These are phyloP conservation scores for Ogataea saltuana DNA, from an alignment of 805 yeast genomes.

Conservation along the genomic window DNA sequence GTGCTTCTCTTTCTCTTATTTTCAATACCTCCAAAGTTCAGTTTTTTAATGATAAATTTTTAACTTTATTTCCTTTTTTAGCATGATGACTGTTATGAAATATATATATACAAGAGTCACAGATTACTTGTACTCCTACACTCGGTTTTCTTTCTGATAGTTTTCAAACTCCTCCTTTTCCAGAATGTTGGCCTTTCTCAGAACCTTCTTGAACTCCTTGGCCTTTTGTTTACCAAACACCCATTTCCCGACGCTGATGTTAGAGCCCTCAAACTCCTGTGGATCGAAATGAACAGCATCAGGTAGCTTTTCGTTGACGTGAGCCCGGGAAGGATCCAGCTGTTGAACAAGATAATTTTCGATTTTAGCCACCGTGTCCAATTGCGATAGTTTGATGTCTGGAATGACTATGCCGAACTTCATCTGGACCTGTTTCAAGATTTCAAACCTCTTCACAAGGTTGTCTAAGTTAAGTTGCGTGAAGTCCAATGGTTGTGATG, in stretches of 20 bases:
- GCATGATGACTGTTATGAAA: conserved; percentile 3
- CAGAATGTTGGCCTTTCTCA: conserved; percentile 31
- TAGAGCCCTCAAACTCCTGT: conserved; percentile 57
- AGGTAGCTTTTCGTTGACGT: conserved; percentile 61
- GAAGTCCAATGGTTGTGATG: not conserved
- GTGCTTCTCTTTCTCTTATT: not conserved
- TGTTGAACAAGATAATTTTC: conserved; percentile 37
- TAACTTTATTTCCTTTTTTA: too few relatives aligned
- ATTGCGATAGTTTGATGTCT: conserved; percentile 48
- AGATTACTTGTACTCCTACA: conserved; percentile 3
- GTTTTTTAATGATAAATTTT: conserved; percentile 3
- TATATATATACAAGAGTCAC: conserved; percentile 18
- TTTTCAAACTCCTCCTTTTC: conserved; percentile 27
- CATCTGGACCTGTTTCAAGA: conserved; percentile 49
- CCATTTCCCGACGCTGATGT: conserved; percentile 55
- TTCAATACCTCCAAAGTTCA: conserved; percentile 2
- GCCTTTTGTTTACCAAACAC: conserved; percentile 47
- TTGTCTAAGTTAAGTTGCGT: conserved; percentile 35
- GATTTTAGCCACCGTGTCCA: conserved; percentile 43
- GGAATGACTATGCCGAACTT: conserved; percentile 53
- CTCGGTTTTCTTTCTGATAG: conserved; percentile 13
- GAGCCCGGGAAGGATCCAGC: conserved; percentile 42
- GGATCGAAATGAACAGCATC: conserved; percentile 65
- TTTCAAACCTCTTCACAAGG: conserved; percentile 48
- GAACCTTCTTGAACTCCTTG: conserved; percentile 48